Evolutionary conservation across 176 grass and related monocot genomes (phyloP).

Genomic region (Hsuehochloa calcarea): DNA sequence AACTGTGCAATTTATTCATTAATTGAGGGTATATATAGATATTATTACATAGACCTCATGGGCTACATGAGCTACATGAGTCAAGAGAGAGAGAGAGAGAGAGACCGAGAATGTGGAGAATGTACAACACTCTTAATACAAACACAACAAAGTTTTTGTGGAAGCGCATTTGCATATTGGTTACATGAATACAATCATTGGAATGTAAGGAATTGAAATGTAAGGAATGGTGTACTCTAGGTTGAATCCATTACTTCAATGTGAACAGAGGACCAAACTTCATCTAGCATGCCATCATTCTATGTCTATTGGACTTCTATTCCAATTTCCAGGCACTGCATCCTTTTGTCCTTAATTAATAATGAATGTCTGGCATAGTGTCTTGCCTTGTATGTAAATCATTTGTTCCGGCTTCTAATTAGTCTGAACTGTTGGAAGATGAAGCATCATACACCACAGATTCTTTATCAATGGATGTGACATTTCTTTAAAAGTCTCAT

Average conservation of each 20-base stretch:
- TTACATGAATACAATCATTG: background rate
- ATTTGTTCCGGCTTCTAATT: background rate
- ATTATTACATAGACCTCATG: too few species aligned
- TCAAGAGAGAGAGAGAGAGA: too few species aligned
- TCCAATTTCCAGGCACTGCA: background rate
- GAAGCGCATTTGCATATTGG: background rate
- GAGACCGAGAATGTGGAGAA: too few species aligned
- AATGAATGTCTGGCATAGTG: background rate
- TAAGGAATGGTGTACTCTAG: background rate
- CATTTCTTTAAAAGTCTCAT: background rate
- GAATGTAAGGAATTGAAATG: background rate
- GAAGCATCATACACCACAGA: background rate
- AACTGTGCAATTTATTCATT: too few species aligned
- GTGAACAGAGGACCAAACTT: background rate
- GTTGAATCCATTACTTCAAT: conserved; percentile 2
- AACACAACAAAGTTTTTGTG: background rate
- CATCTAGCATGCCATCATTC: background rate
- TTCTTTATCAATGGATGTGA: background rate
- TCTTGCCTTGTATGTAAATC: background rate
- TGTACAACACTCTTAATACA: background rate
- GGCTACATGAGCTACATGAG: too few species aligned
- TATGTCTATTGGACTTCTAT: background rate
- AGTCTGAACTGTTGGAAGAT: background rate
- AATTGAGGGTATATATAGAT: too few species aligned
- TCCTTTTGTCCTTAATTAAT: background rate